These are phyloP conservation scores for Licmophora abbreviata DNA, from an alignment of 108 stramenopile species.

Conservation along the genomic window DNA sequence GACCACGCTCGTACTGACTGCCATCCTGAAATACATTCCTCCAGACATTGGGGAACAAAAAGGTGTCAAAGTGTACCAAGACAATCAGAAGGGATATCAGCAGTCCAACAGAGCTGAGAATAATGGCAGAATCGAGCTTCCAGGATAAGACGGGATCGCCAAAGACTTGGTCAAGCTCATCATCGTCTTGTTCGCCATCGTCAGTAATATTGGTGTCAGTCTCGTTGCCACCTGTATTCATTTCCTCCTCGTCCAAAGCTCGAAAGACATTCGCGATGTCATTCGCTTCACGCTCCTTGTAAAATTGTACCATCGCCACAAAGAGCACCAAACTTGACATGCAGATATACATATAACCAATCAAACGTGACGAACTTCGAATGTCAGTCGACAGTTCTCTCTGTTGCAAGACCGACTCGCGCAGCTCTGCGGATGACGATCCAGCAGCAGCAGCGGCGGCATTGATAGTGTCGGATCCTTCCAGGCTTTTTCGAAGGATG, in stretches of 20 bases:
- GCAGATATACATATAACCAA: constrained; percentile 40
- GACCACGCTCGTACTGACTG: constrained; percentile 22
- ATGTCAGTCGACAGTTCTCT: too few species aligned
- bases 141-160: constrained; percentile 20
- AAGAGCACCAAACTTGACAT: constrained; percentile 34
- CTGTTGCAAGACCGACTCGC: too few species aligned
- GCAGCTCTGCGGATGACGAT: too few species aligned
- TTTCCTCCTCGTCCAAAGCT: not conserved
- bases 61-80: constrained; percentile 43
- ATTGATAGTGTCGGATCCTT: too few species aligned
- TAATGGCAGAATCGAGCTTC: constrained; percentile 34
- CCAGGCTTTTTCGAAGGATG: too few species aligned
- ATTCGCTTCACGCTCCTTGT: constrained; percentile 10
- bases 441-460: too few species aligned
- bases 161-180: not conserved
- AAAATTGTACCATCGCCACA: constrained; percentile 26
- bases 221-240: constrained; percentile 1
- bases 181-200: not conserved
- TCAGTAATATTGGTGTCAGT: not conserved
- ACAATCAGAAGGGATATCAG: constrained; percentile 16
- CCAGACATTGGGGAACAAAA: constrained; percentile 36
- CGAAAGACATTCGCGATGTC: not conserved
- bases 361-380: constrained; percentile 35
- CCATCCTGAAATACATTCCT: constrained; percentile 34
- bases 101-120: constrained; percentile 12